phyloP scores from a whole-genome alignment of 1,284 basidiomycete genomes.

The Pascua sp. region DNA sequence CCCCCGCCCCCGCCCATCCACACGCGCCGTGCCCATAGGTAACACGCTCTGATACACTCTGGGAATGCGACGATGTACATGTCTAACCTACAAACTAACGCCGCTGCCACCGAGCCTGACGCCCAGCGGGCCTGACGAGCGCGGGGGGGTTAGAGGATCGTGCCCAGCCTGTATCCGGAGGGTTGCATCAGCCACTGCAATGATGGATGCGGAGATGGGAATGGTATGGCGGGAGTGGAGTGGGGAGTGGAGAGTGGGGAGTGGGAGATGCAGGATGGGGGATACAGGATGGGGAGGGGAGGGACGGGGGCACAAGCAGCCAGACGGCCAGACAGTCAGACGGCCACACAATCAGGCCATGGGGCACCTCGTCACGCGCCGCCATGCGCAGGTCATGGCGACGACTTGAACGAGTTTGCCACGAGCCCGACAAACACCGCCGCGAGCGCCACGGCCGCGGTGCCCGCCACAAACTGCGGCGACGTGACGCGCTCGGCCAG shows the following conservation, averaged over 20 bases:
- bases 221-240: too few relatives aligned
- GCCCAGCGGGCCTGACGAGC: neutral
- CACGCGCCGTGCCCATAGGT: too few relatives aligned
- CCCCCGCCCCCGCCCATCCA: too few relatives aligned
- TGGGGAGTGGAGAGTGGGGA: neutral
- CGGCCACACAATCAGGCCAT: too few relatives aligned
- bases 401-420: constrained; percentile 29
- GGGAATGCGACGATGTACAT: too few relatives aligned
- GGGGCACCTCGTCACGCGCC: neutral
- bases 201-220: too few relatives aligned
- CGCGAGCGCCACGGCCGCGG: constrained; percentile 34
- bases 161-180: constrained; percentile 14
- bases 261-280: neutral
- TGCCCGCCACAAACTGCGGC: constrained; percentile 29
- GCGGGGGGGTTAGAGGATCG: constrained; percentile 11
- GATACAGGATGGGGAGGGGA: neutral
- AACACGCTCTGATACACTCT: too few relatives aligned
- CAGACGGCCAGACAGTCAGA: too few relatives aligned
- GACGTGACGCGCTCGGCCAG: constrained; percentile 6
- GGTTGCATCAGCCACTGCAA: constrained; percentile 1
- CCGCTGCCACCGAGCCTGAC: too few relatives aligned
- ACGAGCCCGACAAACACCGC: constrained; percentile 47
- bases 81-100: too few relatives aligned
- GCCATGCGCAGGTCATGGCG: neutral
- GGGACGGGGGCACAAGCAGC: too few relatives aligned